These are phyloP conservation scores for Aspergillus puulaauensis DNA, from an alignment of 2,329 filamentous ascomycete genomes.

Conservation along the genomic window DNA sequence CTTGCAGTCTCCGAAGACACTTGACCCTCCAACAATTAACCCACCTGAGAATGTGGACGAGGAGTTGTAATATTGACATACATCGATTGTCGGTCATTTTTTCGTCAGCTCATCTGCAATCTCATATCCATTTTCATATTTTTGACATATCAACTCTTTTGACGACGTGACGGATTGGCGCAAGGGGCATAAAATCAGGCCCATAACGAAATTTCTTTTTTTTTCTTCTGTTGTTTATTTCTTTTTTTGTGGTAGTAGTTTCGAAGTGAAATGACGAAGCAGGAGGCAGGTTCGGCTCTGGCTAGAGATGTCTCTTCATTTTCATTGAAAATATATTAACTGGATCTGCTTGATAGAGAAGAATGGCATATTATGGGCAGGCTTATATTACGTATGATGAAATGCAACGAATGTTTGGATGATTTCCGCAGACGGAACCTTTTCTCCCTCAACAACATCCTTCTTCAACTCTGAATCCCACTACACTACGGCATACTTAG, in stretches of 20 bases:
- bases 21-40: neutral
- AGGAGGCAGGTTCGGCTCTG: conserved; percentile 4
- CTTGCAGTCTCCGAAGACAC: conserved; percentile 16
- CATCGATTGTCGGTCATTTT: too few relatives aligned
- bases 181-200: conserved; percentile 15
- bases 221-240: conserved; percentile 6
- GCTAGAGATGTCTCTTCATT: conserved; percentile 6
- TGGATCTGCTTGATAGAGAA: neutral
- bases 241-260: conserved; percentile 2
- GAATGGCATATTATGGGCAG: neutral
- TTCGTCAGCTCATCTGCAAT: neutral
- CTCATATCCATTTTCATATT: neutral
- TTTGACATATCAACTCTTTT: conserved; percentile 9
- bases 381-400: neutral
- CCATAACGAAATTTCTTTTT: conserved; percentile 3
- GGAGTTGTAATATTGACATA: conserved; percentile 25
- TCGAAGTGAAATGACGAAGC: conserved; percentile 8
- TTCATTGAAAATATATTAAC: conserved; percentile 1
- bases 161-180: conserved; percentile 21
- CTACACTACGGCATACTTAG: neutral
- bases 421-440: conserved; percentile 11
- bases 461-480: neutral
- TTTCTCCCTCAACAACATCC: neutral
- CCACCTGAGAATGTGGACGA: conserved; percentile 25
- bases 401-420: neutral